A percentile compares a stretch with the other conserved stretches of the same genome.
Conservation (phyloP, 75 land plant genomes). For the Azolla pinnata region DNA sequence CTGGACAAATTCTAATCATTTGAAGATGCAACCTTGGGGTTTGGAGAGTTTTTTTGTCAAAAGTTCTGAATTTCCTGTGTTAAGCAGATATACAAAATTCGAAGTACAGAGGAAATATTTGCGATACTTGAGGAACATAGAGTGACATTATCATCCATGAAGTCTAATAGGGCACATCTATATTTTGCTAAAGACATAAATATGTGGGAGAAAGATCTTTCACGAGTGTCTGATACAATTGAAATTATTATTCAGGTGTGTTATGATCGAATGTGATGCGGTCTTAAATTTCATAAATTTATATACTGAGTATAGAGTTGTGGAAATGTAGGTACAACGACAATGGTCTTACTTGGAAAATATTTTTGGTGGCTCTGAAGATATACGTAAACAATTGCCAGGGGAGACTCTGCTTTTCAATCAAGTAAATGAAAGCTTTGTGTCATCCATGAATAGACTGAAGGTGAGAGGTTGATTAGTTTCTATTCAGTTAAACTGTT, state of each 20-base stretch:
- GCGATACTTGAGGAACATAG: constrained; percentile 21
- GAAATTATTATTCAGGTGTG: constrained; percentile 22
- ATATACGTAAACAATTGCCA: constrained; percentile 27
- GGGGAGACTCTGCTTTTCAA: constrained; percentile 22
- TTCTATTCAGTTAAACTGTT: not conserved
- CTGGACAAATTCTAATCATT: not conserved
- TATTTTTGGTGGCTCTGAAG: constrained; percentile 27
- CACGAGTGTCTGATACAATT: constrained; percentile 18
- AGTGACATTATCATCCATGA: constrained; percentile 22
- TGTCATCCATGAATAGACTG: constrained; percentile 3
- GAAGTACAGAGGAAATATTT: constrained; percentile 20
- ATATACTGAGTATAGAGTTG: too few relatives aligned
- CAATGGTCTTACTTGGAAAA: constrained; percentile 19
- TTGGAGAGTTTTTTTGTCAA: not conserved
- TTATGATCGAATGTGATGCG: too few relatives aligned
- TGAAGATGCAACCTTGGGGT: not conserved
- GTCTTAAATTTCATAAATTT: too few relatives aligned
- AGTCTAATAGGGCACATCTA: constrained; percentile 19
- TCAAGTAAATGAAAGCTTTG: constrained; percentile 15
- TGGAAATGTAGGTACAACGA: constrained; percentile 13
- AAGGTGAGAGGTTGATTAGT: constrained; percentile 1
- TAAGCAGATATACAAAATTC: constrained; percentile 20
- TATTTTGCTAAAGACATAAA: constrained; percentile 22
- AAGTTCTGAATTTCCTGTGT: not conserved
- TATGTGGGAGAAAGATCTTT: constrained; percentile 18